phyloP scores from a whole-genome alignment of 2,329 filamentous ascomycete species.

The Fusarium stilboides region DNA sequence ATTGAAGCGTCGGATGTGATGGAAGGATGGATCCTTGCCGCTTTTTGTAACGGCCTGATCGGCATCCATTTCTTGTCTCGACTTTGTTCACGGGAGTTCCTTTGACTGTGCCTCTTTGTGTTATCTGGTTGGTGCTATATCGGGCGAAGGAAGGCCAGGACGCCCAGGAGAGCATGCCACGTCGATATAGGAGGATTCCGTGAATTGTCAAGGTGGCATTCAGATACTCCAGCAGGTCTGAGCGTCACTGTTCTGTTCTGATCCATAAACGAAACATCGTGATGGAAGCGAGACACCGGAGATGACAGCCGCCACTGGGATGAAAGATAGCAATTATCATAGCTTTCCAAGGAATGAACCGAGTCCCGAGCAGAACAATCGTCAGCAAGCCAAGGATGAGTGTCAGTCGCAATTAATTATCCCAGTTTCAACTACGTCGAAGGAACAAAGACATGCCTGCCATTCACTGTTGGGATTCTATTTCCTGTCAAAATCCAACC shows the following conservation, averaged over 20 bases:
- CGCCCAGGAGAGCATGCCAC: conserved; percentile 32
- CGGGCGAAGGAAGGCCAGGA: conserved; percentile 14
- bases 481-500: conserved; percentile 30
- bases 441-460: conserved; percentile 25
- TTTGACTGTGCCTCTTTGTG: conserved; percentile 34
- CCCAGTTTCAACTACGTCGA: conserved; percentile 1
- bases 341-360: conserved; percentile 33
- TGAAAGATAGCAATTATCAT: neutral
- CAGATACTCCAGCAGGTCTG: conserved; percentile 10
- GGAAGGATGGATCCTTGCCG: conserved; percentile 42
- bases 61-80: conserved; percentile 31
- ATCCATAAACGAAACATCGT: conserved; percentile 39
- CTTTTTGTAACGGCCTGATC: conserved; percentile 47
- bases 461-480: neutral
- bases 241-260: conserved; percentile 1
- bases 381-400: conserved; percentile 32
- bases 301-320: conserved; percentile 22
- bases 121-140: conserved; percentile 30
- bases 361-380: conserved; percentile 17
- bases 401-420: conserved; percentile 37
- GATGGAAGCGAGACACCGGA: conserved; percentile 39
- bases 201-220: conserved; percentile 16
- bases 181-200: conserved; percentile 30
- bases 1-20: conserved; percentile 40
- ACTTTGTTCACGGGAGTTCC: conserved; percentile 22